Evolutionary conservation across 2,329 filamentous ascomycete species (phyloP), one percentile per base, ranked within the genome.

Genomic region (Pseudogymnoascus sp.): DNA sequence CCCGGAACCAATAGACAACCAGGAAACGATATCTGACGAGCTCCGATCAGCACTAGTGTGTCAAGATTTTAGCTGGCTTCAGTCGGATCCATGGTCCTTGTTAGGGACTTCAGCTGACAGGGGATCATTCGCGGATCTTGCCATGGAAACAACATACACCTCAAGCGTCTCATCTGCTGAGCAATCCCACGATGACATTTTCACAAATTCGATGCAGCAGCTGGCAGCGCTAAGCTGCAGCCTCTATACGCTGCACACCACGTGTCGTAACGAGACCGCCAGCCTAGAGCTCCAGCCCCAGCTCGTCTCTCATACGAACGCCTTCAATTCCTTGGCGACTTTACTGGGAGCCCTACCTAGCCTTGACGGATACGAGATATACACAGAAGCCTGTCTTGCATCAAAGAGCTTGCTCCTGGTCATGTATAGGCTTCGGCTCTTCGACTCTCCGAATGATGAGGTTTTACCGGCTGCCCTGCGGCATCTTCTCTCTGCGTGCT

Each of bases 311-410:
- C 59, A 61, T 49, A 61, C 59, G 39, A 61, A 61, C n/a, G 59
- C 59, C 59, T 61, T 61, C 59, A 45, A 61, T 61, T 61, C 59
- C 38, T 61, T 61, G 59, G 59, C 59, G 59, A 61, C 16, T 61
- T 49, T 61, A 61, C 59, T 61, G 38, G 38, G 35, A 52, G 38
- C 59, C 37, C 10, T 33, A 52, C 37, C 38, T 2, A 45, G 59
- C 38, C 35, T 61, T 61, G 59, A 61, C 37, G 59, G 14, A 23
- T 61, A 61, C 59, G 59, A 61, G 59, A 61, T 61, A 33, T 61
- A 61, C 59, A 61, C 59, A 38, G 59, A 61, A 45, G 38, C 59
- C 19, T 61, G 59, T 45, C 21, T 61, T 4, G 59, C 59, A 61
- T 61, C 59, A 61, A 61, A 61, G 59, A 61, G 59, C 59, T 61